Conservation (phyloP, 805 yeast species). For the Pichia cephalocereana region DNA sequence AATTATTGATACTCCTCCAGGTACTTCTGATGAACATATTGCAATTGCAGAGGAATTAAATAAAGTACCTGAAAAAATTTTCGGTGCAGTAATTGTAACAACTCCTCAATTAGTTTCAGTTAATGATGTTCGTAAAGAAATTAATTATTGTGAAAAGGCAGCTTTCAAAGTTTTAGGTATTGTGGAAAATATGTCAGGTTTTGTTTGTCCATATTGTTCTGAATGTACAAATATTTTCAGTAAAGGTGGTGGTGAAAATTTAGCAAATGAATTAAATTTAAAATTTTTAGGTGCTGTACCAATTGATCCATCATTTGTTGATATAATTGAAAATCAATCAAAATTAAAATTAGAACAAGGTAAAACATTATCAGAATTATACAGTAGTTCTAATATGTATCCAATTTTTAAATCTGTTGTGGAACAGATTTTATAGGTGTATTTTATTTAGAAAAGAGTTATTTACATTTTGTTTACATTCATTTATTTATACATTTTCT, state of each 20-base stretch:
- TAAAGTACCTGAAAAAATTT: constrained; percentile 49
- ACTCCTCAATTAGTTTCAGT: constrained; percentile 93
- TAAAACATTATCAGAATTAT: constrained; percentile 28
- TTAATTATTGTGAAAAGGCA: constrained; percentile 85
- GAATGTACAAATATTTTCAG: constrained; percentile 91
- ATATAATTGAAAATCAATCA: constrained; percentile 71
- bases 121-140: constrained; percentile 90
- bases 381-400: constrained; percentile 29
- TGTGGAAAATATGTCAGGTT: constrained; percentile 95
- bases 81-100: constrained; percentile 91
- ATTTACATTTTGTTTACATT: background rate
- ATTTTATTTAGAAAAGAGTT: background rate
- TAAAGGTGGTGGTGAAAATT: constrained; percentile 77
- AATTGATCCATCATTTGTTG: constrained; percentile 86
- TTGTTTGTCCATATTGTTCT: constrained; percentile 85
- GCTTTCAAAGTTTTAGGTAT: constrained; percentile 73
- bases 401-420: constrained; percentile 41
- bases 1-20: constrained; percentile 96
- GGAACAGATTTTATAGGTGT: constrained; percentile 21
- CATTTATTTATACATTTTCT: constrained; percentile 3
- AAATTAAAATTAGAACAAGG: constrained; percentile 44
- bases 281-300: constrained; percentile 83
- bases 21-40: constrained; percentile 96
- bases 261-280: constrained; percentile 55
- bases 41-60: constrained; percentile 89